phyloP scores from a whole-genome alignment of 345 rosid species.

The Heritiera fomes region DNA sequence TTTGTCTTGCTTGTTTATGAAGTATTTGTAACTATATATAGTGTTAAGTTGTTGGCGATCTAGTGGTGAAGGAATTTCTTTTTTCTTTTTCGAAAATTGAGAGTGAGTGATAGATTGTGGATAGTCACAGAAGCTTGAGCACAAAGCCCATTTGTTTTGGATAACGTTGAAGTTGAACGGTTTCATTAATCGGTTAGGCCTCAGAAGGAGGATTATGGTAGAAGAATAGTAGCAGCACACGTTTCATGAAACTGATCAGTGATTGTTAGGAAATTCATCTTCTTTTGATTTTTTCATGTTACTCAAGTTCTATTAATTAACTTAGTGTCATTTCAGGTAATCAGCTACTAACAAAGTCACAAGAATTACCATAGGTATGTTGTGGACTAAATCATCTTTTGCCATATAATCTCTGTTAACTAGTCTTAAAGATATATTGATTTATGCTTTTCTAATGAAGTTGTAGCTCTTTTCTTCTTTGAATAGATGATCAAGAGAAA shows the following conservation, averaged over 20 bases:
- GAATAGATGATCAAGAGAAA: conserved; percentile 22
- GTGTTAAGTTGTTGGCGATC: background rate
- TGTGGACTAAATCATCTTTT: background rate
- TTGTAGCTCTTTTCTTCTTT: background rate
- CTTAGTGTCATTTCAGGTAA: too few relatives aligned
- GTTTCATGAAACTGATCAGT: background rate
- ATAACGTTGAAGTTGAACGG: background rate
- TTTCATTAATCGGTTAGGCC: background rate
- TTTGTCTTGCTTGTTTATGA: conserved; percentile 5
- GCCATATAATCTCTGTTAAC: background rate
- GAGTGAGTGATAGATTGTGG: background rate
- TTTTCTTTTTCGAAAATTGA: background rate
- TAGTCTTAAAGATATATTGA: background rate
- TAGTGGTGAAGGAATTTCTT: background rate
- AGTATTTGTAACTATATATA: conserved; percentile 1
- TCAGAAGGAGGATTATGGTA: too few relatives aligned
- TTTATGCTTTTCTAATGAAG: background rate
- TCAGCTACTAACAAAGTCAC: too few relatives aligned
- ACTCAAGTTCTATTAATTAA: background rate
- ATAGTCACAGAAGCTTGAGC: too few relatives aligned
- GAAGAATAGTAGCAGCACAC: background rate
- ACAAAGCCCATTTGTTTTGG: background rate
- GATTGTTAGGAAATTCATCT: background rate
- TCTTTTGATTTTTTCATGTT: background rate
- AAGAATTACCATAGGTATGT: background rate